Evolutionary conservation across 805 yeast species (phyloP), one percentile per base, ranked within the genome.

Genomic region (Saturnispora diversa): DNA sequence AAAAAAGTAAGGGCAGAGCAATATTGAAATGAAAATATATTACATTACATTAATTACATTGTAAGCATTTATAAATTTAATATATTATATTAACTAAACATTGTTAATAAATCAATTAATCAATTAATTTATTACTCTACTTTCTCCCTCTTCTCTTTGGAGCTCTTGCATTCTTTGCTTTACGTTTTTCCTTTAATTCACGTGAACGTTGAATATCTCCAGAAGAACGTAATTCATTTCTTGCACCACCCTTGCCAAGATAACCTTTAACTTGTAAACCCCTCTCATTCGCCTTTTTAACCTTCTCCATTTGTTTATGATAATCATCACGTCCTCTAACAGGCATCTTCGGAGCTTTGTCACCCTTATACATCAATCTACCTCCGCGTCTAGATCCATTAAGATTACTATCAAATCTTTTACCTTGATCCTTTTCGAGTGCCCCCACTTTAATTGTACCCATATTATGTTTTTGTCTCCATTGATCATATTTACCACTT

Each of bases 271-370:
- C 84, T 7, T 60, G 57, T 23, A 74, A 58, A 35, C 97, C 97
- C 36, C 75, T 66, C 8, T 80, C 94, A 43, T 79, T 54, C 3
- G 97, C 97, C 50, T 75, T 76, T 39, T 74, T 75, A 36, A 84
- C 90, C 64, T 83, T 80, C 66, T 78, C 77, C 74, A 83, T 78
- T 59, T 90, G 96, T 48, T 69, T 69, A 44, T 77, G 72, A 63
- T 74, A 92, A 62, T 92, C 88, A 55, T 88, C 96, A 64, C 97
- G 77, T 50, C 68, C 77, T 62, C 74, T 86, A 55, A 87, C 97
- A n/a, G 98, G 96, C 30, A 80, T 63, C 56, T 77, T 84, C 30
- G 99, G 99, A 2, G 96, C 88, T 45, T 74, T 72, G 35, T 65
- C 66, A 54, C 74, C 75, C 47, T 78, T 77, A 58, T 92, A 97